Evolutionary conservation across 768 basidiomycete species (phyloP).

Genomic region (Leccinum subgranulosum): DNA sequence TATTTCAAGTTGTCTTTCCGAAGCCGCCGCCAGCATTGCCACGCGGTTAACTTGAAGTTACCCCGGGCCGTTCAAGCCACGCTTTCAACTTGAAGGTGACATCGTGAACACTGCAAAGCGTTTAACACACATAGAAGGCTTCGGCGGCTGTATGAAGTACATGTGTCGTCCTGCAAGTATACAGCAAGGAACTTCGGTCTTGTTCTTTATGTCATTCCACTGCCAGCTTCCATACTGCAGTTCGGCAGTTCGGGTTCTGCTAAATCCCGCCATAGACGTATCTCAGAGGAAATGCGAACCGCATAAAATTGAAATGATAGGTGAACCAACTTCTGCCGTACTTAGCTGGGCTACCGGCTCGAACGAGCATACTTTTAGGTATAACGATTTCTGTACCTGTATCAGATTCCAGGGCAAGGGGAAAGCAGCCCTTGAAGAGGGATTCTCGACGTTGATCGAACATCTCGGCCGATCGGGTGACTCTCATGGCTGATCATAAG

Average conservation of each 20-base stretch:
- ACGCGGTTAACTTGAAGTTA: too few species aligned
- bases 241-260: neutral
- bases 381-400: neutral
- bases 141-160: too few species aligned
- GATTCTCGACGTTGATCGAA: neutral
- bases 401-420: neutral
- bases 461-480: too few species aligned
- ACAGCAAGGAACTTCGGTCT: neutral
- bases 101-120: too few species aligned
- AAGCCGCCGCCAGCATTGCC: too few species aligned
- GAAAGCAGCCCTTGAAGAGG: neutral
- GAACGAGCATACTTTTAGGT: neutral
- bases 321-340: neutral
- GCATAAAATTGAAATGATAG: neutral
- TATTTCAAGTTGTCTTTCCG: too few species aligned
- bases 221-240: too few species aligned
- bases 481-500: neutral
- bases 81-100: too few species aligned
- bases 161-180: neutral
- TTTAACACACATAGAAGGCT: too few species aligned
- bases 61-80: too few species aligned
- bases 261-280: neutral
- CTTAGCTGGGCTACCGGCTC: neutral
- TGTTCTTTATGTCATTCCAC: neutral
- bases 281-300: neutral